Conservation (phyloP, 129 eudicot genomes). For the Arctium minus region DNA sequence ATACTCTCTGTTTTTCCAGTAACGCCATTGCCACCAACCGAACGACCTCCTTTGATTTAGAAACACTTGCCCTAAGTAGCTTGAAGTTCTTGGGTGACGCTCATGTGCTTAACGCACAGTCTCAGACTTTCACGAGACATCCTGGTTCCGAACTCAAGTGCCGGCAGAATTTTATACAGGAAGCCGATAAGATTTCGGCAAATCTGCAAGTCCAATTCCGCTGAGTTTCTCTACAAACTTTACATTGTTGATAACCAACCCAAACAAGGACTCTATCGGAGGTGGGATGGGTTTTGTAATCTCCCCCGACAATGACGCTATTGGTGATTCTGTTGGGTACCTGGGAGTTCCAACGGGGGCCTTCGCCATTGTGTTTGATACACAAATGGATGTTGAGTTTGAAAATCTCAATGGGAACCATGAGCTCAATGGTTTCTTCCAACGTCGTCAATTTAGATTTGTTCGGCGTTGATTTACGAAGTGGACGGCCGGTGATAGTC, state of each 20-base stretch:
- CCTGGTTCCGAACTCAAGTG: constrained; percentile 74
- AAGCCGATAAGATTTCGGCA: constrained; percentile 61
- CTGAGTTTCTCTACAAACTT: constrained; percentile 64
- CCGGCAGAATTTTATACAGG: constrained; percentile 60
- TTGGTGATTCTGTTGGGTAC: constrained; percentile 63
- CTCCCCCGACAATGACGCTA: constrained; percentile 50
- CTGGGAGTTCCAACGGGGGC: constrained; percentile 52
- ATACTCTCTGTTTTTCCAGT: constrained; percentile 8
- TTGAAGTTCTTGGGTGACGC: constrained; percentile 84
- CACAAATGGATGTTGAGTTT: constrained; percentile 32
- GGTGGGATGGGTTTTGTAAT: constrained; percentile 82
- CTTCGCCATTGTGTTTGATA: constrained; percentile 76
- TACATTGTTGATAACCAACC: constrained; percentile 44
- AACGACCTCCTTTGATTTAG: constrained; percentile 56
- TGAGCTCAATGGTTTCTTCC: constrained; percentile 20
- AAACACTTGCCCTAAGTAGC: constrained; percentile 52
- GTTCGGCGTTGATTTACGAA: background rate
- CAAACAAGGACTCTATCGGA: constrained; percentile 76
- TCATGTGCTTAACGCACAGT: constrained; percentile 53
- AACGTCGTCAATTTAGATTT: constrained; percentile 7
- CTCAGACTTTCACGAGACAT: constrained; percentile 72
- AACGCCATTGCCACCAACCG: constrained; percentile 20
- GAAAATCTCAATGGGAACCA: constrained; percentile 32
- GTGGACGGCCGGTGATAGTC: too few relatives aligned
- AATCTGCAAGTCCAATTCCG: constrained; percentile 31